These are phyloP conservation scores for Fusarium domesticum DNA, from an alignment of 2,329 filamentous ascomycete species.

Conservation along the genomic window DNA sequence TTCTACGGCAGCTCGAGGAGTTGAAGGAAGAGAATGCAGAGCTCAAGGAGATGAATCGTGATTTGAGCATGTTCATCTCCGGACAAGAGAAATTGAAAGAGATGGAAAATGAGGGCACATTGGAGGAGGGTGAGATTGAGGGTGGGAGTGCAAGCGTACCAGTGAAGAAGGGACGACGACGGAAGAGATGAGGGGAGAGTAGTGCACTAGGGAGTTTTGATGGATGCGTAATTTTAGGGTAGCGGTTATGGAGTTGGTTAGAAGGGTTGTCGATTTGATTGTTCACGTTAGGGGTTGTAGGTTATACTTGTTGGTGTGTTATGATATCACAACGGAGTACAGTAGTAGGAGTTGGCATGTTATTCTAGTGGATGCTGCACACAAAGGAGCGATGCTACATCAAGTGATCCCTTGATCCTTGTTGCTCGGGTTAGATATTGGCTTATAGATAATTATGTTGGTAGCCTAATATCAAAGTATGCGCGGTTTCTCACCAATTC, in stretches of 20 bases:
- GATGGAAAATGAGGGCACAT: constrained; percentile 57
- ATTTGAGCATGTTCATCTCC: constrained; percentile 83
- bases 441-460: not conserved
- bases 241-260: not conserved
- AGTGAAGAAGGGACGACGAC: constrained; percentile 55
- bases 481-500: not conserved
- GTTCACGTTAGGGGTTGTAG: too few relatives aligned
- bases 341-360: too few relatives aligned
- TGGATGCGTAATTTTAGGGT: not conserved
- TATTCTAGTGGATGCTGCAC: too few relatives aligned
- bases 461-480: too few relatives aligned
- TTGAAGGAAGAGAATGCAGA: constrained; percentile 66
- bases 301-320: too few relatives aligned
- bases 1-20: constrained; percentile 56
- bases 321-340: too few relatives aligned
- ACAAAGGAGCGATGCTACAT: too few relatives aligned
- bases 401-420: not conserved
- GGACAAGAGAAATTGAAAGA: constrained; percentile 76
- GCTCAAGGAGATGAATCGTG: constrained; percentile 80
- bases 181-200: constrained; percentile 35
- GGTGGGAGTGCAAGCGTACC: constrained; percentile 69
- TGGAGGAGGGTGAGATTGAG: constrained; percentile 68
- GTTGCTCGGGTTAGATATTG: not conserved
- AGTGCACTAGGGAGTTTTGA: not conserved
- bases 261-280: not conserved